Base-by-base conservation (phyloP, 306 rosid genomes). In the Inga oerstediana region DNA sequence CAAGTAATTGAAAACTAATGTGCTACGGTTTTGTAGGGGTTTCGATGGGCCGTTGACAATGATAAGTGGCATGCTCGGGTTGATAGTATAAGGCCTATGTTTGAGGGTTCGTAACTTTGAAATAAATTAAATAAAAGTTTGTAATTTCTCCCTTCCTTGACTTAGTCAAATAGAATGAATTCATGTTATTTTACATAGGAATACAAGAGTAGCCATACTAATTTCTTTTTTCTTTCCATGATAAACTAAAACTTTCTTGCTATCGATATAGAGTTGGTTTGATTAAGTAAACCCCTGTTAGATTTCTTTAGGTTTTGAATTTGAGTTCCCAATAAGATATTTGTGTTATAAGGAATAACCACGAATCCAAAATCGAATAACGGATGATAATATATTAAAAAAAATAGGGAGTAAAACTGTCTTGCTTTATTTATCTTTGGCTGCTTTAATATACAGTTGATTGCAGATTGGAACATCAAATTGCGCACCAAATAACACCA, bases 11-110 rank as follows among this genome's bases (percentile, higher is more conserved):
- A 61, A 51, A 46, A 39, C 58, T 58, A 64, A 64, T 35, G 30
- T 72, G 65, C 79, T 43, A 77, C 61, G 67, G 80, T 78, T 72
- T 74, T 78, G 77, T 87, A 96, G 99, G 92, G 97, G 71, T 96
- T 96, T 87, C 86, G 87, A 86, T 96, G 98, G 99, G 99, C 99
- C 20, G 68, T 93, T 56, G 94, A 92, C 80, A 89, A 91, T 3
- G 90, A 92, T 81, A 87, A 85, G 88, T 96, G 97, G 97, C 91
- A 91, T 52, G 97, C 32, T 69, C 94, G 98, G 84, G 97, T 96
- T 78, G 74, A 85, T 76, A 96, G 97, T 84, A 87, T 96, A 88
- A 92, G 88, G 85, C 92, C 90, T 72, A 75, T 93, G 81, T 95
- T 95, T 83, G 94, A 93, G 89, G 90, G 99, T 92, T 90, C 85